Evolutionary conservation across 176 grass and related monocot species (phyloP).

Genomic region (Carex scoparia): DNA sequence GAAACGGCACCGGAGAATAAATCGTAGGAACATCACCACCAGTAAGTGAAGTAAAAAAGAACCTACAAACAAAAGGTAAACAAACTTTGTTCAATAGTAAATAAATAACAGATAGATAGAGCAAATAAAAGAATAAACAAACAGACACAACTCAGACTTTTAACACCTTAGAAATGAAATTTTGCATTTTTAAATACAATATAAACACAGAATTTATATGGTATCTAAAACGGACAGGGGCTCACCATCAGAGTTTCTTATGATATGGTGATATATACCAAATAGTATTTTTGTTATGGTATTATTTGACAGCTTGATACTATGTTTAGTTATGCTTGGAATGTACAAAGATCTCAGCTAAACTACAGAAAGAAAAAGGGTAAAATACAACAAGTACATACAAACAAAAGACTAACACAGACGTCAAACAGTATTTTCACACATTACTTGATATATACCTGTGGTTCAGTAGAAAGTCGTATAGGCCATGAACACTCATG

Average conservation of each 20-base stretch:
- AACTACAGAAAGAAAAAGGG: background rate
- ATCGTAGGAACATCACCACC: slow-evolving; percentile 62
- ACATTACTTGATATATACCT: slow-evolving; percentile 36
- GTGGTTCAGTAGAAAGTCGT: slow-evolving; percentile 82
- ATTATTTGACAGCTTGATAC: background rate
- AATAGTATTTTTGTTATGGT: background rate
- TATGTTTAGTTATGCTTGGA: background rate
- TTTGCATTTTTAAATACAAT: background rate
- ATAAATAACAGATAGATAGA: background rate
- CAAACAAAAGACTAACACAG: background rate
- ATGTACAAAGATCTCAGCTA: background rate
- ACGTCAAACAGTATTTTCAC: background rate
- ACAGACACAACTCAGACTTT: background rate
- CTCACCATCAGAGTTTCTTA: background rate
- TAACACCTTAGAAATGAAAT: background rate
- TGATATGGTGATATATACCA: background rate
- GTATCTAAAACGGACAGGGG: too few relatives aligned
- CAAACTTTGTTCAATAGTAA: slow-evolving; percentile 14
- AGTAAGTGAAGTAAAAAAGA: slow-evolving; percentile 51
- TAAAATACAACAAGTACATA: background rate
- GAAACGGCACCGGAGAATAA: slow-evolving; percentile 66
- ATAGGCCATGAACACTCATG: slow-evolving; percentile 69
- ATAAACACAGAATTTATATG: background rate
- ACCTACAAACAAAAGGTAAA: slow-evolving; percentile 40
- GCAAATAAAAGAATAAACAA: background rate